These are phyloP conservation scores for Debaryomyces nepalensis DNA, from an alignment of 1,139 yeast species.

Conservation along the genomic window DNA sequence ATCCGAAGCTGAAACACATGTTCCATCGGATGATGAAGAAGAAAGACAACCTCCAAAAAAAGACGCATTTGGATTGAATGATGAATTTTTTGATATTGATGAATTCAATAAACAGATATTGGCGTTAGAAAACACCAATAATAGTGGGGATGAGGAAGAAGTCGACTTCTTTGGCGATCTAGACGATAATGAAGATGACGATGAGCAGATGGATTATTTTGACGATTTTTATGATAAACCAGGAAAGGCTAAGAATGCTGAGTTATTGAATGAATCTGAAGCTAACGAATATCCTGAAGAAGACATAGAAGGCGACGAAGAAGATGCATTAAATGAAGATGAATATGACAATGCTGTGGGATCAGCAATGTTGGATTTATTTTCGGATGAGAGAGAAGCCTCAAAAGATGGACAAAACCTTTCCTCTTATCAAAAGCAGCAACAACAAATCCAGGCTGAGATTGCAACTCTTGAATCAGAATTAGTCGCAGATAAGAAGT, in stretches of 20 bases:
- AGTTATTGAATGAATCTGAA: slow-evolving; percentile 18
- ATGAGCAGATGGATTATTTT: slow-evolving; percentile 71
- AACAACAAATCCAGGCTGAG: slow-evolving; percentile 72
- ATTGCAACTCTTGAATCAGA: slow-evolving; percentile 82
- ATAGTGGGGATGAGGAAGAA: slow-evolving; percentile 51
- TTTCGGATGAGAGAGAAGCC: slow-evolving; percentile 54
- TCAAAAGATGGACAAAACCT: slow-evolving; percentile 42
- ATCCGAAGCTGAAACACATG: slow-evolving; percentile 19
- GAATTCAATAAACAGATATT: slow-evolving; percentile 82
- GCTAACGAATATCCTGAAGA: slow-evolving; percentile 35
- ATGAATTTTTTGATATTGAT: slow-evolving; percentile 83
- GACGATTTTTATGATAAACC: slow-evolving; percentile 76
- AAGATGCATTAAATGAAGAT: slow-evolving; percentile 38
- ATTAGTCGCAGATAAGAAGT: slow-evolving; percentile 85
- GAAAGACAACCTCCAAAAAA: slow-evolving; percentile 26
- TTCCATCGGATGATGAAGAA: slow-evolving; percentile 25
- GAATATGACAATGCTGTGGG: slow-evolving; percentile 63
- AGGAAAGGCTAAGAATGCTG: slow-evolving; percentile 25
- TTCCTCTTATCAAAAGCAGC: slow-evolving; percentile 86
- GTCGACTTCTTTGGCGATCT: slow-evolving; percentile 65
- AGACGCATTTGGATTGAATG: slow-evolving; percentile 74
- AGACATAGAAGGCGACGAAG: slow-evolving; percentile 43
- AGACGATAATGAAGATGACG: slow-evolving; percentile 56
- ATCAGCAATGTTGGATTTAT: slow-evolving; percentile 61
- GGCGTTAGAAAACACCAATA: slow-evolving; percentile 63